These are phyloP conservation scores for Phytophthora niederhauseri DNA, from an alignment of 352 stramenopile genomes.

Conservation along the genomic window DNA sequence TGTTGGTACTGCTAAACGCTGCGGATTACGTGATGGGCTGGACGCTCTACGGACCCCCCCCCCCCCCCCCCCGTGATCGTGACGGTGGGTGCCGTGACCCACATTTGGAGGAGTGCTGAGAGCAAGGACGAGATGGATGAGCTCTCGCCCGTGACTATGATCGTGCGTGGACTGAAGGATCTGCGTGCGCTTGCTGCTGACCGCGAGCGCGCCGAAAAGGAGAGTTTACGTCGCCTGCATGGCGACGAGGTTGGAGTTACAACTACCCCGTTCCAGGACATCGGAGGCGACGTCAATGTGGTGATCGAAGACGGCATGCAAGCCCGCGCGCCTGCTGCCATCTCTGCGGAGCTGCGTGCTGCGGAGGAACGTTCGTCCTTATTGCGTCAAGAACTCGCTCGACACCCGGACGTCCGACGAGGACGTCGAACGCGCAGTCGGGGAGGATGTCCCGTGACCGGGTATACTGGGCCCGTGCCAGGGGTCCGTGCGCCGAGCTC, in stretches of 20 bases:
- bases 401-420: no score
- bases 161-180: not conserved
- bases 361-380: not conserved
- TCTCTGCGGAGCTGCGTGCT: no score
- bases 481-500: not conserved
- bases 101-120: not conserved
- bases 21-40: not conserved
- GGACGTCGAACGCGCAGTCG: no score
- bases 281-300: not conserved
- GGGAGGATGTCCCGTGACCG: not conserved
- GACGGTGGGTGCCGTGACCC: not conserved
- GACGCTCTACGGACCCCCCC: not conserved
- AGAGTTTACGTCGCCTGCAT: not conserved
- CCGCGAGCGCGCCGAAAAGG: no score
- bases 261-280: not conserved
- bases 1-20: not conserved
- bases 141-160: not conserved
- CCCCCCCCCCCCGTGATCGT: not conserved
- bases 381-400: no score
- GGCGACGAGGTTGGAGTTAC: not conserved
- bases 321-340: no score
- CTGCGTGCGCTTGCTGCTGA: not conserved
- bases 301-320: no score
- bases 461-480: not conserved
- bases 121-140: not conserved